Base-by-base conservation (phyloP, 2,329 filamentous ascomycete genomes). In the Macrophomina tecta region DNA sequence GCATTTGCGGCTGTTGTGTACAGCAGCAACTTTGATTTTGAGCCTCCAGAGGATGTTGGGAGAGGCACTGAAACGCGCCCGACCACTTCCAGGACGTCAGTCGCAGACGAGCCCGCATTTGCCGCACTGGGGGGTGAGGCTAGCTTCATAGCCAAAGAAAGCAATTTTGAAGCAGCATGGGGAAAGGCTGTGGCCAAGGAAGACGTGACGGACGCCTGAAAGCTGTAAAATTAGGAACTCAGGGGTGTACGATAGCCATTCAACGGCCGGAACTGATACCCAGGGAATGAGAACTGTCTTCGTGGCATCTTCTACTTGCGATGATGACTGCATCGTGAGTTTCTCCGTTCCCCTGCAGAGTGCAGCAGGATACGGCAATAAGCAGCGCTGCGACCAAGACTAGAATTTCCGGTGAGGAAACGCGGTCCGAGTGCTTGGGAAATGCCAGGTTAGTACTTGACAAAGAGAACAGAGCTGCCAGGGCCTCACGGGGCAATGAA, bases 1-100 rank as follows among this genome's bases (percentile, higher is more conserved):
- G 91, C 90, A 0, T 96, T 96, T 76, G 91, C 92, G 1, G 92
- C 93, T 1, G 90, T 96, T 1, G 92, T 96, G 46, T 96, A 95
- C 78, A 92, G 89, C 61, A 94, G 90, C 75, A 95, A 96, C 77
- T 95, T 86, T 70, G 85, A 86, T 69, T 82, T 82, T 68, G 84
- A 85, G 75, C 76, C 78, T 8, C 78, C 77, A 0, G 80, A 82
- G 51, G 32, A 67, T 8, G 65, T 32, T 45, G 52, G 65, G 7
- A 63, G 61, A 42, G 60, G 65, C 28, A 48, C 55, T 8, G 62
- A 64, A n/a, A 68, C 65, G 36, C 56, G 69, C 28, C 68, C 60
- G 16, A 71, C 69, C 7, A 72, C 68, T 7, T 72, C 62, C 0
- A 68, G 68, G 7, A 46, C 49, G 38, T 61, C 49, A 5, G 58